Percentiles rank a stretch among this genome's conserved stretches.
Evolutionary conservation across 495 filamentous ascomycete species (phyloP).

Genomic region (Terfezia boudieri): DNA sequence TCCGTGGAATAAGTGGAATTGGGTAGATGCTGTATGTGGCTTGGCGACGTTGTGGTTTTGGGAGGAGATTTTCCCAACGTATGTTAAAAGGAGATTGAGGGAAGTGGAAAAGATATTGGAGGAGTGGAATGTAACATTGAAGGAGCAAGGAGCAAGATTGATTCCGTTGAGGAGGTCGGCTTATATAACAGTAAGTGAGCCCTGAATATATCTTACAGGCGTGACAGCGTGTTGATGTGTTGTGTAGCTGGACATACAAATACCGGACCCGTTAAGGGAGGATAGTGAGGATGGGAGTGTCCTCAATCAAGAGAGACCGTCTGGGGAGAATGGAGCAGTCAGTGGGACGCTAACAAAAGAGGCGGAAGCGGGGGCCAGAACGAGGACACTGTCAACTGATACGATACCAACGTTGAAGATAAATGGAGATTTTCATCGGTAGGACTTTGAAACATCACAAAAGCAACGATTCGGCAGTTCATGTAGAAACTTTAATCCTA

Average conservation of each 20-base stretch:
- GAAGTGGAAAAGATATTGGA: conserved; percentile 56
- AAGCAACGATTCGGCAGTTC: too few relatives aligned
- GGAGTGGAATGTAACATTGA: conserved; percentile 50
- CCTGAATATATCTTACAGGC: background rate
- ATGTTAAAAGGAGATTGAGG: conserved; percentile 41
- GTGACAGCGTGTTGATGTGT: conserved; percentile 5
- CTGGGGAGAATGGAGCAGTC: too few relatives aligned
- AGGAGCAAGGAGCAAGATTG: conserved; percentile 34
- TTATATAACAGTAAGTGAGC: conserved; percentile 50
- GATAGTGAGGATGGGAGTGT: too few relatives aligned
- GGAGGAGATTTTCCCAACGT: conserved; percentile 65
- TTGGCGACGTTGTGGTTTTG: conserved; percentile 74
- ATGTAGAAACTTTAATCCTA: too few relatives aligned
- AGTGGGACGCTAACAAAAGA: too few relatives aligned
- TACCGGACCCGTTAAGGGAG: conserved; percentile 38
- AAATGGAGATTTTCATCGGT: too few relatives aligned
- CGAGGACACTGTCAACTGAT: too few relatives aligned
- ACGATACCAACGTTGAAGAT: too few relatives aligned
- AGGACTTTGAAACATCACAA: too few relatives aligned
- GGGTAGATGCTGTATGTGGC: conserved; percentile 53
- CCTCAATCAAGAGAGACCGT: too few relatives aligned
- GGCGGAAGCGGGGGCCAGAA: too few relatives aligned
- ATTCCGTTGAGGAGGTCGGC: conserved; percentile 59
- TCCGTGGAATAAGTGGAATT: conserved; percentile 46
- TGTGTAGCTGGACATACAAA: conserved; percentile 51